Base-by-base conservation (phyloP, 129 eudicot genomes). In the Gnaphalium uliginosum region DNA sequence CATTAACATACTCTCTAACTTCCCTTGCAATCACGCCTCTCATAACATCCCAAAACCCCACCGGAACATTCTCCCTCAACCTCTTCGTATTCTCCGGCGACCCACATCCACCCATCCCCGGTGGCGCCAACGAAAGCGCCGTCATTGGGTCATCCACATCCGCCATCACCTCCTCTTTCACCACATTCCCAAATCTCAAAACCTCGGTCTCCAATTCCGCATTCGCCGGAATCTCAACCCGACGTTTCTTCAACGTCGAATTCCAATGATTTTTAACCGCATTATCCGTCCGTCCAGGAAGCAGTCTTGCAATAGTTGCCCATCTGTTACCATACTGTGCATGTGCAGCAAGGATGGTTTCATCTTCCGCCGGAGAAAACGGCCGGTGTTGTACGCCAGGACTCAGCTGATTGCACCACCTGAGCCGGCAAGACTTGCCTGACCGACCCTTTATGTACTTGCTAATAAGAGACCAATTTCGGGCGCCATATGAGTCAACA, bases 201-300 rank as follows among this genome's bases (percentile, higher is more conserved):
- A 51, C 66, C 71, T 21, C 78, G 27, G 9, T 26, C 25, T 60
- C 62, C 30, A 29, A 30, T 2, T 17, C 56, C 4, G 29, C 39
- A 32, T 33, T 61, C 18, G 11, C 23, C 15, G 6, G 74, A 66
- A n/a, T 37, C 22, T 27, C 73, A 21, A 66, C 15, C 8, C 72
- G 70, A 19, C 86, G 69, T 57, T 85, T 83, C 48, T 87, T 87
- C 63, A 87, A 78, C 0, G 88, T 85, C 4, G 91, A 91, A 30
- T 91, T 89, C 97, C 97, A 91, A 66, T 88, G 97, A 33, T 91
- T 91, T 78, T 91, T 91, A 2, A 91, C 95, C 51, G 97, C 97
- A 69, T 91, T 91, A 68, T 91, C 97, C 2, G 97, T 91, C 66
- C 97, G 81, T 0, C 97, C 97, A 0, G 88, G 89, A 24, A 91